phyloP scores from a whole-genome alignment of 164 flowering plant species.

The Vitis riparia region DNA sequence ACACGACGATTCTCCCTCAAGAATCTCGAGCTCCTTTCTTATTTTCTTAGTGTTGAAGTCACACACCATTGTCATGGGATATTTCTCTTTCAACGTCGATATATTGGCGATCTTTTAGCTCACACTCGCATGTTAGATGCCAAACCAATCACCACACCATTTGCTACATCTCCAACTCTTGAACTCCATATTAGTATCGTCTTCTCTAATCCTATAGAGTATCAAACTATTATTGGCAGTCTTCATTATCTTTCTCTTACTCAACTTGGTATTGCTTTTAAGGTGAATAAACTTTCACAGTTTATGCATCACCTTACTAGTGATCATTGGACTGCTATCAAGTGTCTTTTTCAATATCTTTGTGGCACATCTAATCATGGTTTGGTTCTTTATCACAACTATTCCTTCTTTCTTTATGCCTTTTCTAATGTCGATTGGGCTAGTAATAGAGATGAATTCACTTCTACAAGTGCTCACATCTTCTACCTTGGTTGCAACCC shows the following conservation, averaged over 20 bases:
- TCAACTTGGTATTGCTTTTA: background rate
- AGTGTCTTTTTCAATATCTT: background rate
- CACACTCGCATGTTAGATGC: background rate
- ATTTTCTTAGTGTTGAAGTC: background rate
- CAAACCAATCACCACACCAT: background rate
- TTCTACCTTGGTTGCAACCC: too few species aligned
- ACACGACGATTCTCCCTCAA: background rate
- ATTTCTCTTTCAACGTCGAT: too few species aligned
- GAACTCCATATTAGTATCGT: too few species aligned
- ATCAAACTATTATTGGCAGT: background rate
- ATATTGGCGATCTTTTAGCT: background rate
- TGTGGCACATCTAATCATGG: background rate
- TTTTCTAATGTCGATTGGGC: too few species aligned
- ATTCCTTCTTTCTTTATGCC: too few species aligned
- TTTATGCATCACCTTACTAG: background rate
- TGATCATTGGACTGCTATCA: background rate
- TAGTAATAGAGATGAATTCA: too few species aligned
- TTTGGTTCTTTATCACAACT: too few species aligned
- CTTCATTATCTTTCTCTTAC: too few species aligned
- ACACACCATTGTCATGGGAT: too few species aligned
- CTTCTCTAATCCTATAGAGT: background rate
- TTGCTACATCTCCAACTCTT: background rate
- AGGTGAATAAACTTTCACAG: background rate
- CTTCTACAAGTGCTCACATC: too few species aligned
- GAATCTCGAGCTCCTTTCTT: background rate